A percentile compares a stretch with the other conserved stretches of the same genome.
Conservation (phyloP, 2,329 filamentous ascomycete species). For the Raffaelea albimanens region DNA sequence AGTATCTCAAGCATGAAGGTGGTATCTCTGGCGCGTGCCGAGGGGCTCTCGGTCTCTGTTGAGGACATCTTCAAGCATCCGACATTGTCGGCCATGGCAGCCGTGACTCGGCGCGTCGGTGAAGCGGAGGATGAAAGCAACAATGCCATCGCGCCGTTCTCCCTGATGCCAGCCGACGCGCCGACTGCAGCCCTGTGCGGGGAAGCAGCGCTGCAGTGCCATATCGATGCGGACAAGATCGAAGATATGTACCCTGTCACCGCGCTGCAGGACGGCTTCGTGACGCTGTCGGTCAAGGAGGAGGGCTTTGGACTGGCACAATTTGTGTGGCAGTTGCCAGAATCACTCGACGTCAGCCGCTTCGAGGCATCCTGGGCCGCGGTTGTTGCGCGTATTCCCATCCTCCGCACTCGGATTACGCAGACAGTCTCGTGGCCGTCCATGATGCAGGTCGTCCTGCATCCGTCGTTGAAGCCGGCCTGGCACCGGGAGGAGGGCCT, state of each 20-base stretch:
- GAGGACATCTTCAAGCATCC: slow-evolving; percentile 31
- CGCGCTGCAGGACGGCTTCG: slow-evolving; percentile 43
- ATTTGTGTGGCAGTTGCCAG: slow-evolving; percentile 45
- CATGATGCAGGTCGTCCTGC: slow-evolving; percentile 40
- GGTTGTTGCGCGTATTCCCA: slow-evolving; percentile 9
- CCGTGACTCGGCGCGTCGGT: background rate
- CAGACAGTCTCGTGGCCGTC: slow-evolving; percentile 23
- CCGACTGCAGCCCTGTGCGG: background rate
- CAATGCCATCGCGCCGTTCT: background rate
- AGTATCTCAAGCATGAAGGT: slow-evolving; percentile 33
- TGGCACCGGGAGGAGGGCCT: slow-evolving; percentile 14
- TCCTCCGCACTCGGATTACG: slow-evolving; percentile 44
- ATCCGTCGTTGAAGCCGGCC: slow-evolving; percentile 16
- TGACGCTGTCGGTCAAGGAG: slow-evolving; percentile 39
- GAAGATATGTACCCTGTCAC: slow-evolving; percentile 47
- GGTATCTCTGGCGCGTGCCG: slow-evolving; percentile 33
- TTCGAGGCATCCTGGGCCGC: slow-evolving; percentile 1
- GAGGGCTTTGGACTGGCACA: too few species aligned
- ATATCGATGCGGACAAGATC: slow-evolving; percentile 21
- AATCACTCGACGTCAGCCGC: slow-evolving; percentile 38
- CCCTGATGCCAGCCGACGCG: background rate
- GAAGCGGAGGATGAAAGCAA: too few species aligned
- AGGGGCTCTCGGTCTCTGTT: slow-evolving; percentile 30
- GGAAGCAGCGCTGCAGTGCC: slow-evolving; percentile 16
- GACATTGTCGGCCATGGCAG: slow-evolving; percentile 30